Evolutionary conservation across 148 eudicot species (phyloP).

Genomic region (Rhododendron ovatum): DNA sequence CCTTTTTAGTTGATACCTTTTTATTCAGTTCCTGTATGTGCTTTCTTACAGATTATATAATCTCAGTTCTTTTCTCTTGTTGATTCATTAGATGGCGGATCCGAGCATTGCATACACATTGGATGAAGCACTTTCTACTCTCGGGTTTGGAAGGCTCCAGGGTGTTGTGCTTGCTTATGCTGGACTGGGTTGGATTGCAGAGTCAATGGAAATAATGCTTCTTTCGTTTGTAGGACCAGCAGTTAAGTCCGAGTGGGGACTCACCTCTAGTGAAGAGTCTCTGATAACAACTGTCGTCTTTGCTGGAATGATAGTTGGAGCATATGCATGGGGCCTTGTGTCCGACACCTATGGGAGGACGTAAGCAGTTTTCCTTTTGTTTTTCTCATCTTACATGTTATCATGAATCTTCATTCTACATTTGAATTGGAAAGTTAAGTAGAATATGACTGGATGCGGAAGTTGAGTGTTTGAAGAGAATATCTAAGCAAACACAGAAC

Average conservation of each 20-base stretch:
- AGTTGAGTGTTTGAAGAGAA: not conserved
- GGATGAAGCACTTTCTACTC: conserved; percentile 28
- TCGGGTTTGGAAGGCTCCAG: conserved; percentile 39
- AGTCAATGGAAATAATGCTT: conserved; percentile 39
- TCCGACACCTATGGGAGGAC: conserved; percentile 43
- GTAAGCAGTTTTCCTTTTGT: conserved; percentile 4
- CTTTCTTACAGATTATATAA: not conserved
- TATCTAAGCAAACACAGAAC: not conserved
- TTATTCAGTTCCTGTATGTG: not conserved
- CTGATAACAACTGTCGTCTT: conserved; percentile 33
- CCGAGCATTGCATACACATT: conserved; percentile 10
- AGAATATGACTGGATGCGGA: not conserved
- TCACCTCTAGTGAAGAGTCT: conserved; percentile 37
- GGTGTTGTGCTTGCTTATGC: conserved; percentile 32
- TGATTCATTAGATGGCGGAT: conserved; percentile 21
- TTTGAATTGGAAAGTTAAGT: not conserved
- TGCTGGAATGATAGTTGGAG: conserved; percentile 40
- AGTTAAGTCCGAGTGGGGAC: conserved; percentile 31
- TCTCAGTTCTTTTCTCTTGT: not conserved
- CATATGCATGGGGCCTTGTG: conserved; percentile 34
- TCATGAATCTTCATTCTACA: not conserved
- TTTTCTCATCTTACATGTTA: not conserved
- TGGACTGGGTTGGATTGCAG: conserved; percentile 44
- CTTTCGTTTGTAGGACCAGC: conserved; percentile 42
- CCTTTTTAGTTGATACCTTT: not conserved